Conservation (phyloP, 2,329 filamentous ascomycete genomes). For the Alternaria novae-zelandiae region DNA sequence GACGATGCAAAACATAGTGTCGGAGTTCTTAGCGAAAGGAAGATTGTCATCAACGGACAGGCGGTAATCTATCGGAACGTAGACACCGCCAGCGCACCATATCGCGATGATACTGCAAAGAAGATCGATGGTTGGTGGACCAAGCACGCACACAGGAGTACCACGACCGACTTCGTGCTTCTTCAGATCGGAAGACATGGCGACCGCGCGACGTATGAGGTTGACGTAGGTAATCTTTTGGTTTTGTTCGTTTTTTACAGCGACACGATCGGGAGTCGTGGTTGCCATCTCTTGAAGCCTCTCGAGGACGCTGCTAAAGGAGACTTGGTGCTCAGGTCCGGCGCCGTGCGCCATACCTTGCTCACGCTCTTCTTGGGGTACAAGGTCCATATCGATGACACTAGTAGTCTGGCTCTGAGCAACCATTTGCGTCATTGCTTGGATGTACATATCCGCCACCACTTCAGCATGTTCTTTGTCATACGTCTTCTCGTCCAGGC, state of each 20-base stretch:
- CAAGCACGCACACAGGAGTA: constrained; percentile 3
- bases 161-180: not conserved
- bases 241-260: not conserved
- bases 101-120: not conserved
- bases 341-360: not conserved
- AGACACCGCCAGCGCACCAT: not conserved
- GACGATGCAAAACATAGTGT: not conserved
- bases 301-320: not conserved
- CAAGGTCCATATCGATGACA: not conserved
- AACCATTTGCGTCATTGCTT: not conserved
- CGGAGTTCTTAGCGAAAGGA: not conserved
- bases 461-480: not conserved
- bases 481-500: not conserved
- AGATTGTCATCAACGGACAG: not conserved
- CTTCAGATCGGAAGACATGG: constrained; percentile 1
- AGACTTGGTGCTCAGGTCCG: not conserved
- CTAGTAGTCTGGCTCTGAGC: not conserved
- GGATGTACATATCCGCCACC: not conserved
- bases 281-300: not conserved
- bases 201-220: not conserved
- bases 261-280: not conserved
- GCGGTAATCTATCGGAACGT: not conserved
- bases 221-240: not conserved
- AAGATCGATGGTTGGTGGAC: constrained; percentile 1
- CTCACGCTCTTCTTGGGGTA: not conserved